A percentile compares a stretch with the other conserved stretches of the same genome.
Evolutionary conservation across 805 yeast genomes (phyloP).

Genomic region (Suhomyces sp.): DNA sequence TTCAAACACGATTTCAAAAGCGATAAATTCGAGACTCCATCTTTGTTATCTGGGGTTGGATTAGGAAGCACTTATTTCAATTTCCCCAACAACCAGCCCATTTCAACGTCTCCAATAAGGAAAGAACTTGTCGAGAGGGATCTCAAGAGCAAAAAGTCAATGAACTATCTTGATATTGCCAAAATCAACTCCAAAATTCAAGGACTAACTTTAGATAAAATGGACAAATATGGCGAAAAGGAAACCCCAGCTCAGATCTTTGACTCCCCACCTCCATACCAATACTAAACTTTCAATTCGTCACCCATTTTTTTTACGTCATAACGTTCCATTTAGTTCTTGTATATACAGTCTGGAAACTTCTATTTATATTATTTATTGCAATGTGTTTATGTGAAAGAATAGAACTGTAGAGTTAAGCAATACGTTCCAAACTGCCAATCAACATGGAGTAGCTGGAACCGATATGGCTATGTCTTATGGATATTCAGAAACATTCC

Average conservation of each 20-base stretch:
- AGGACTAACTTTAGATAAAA: constrained; percentile 11
- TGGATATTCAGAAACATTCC: too few relatives aligned
- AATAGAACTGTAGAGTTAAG: neutral
- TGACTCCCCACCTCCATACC: constrained; percentile 28
- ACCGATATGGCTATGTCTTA: too few relatives aligned
- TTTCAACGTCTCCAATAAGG: constrained; percentile 28
- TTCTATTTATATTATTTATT: neutral
- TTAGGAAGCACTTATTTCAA: constrained; percentile 37
- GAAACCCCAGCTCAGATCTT: constrained; percentile 2
- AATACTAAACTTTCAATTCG: constrained; percentile 4
- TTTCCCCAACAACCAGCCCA: constrained; percentile 14
- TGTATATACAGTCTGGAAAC: constrained; percentile 2
- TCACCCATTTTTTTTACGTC: neutral
- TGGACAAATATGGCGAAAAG: constrained; percentile 5
- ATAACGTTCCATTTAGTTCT: neutral
- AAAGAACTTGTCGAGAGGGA: constrained; percentile 11
- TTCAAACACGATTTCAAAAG: neutral
- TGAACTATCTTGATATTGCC: constrained; percentile 25
- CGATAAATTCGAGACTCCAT: constrained; percentile 3
- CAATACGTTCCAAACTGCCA: neutral
- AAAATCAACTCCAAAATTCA: constrained; percentile 24
- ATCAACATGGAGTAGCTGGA: too few relatives aligned
- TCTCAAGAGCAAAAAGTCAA: constrained; percentile 16
- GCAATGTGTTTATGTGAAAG: neutral
- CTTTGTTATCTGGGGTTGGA: constrained; percentile 27